Evolutionary conservation across 1,284 basidiomycete genomes (phyloP), one percentile per base, ranked within the genome.

Genomic region (Phenoliferia sp.): DNA sequence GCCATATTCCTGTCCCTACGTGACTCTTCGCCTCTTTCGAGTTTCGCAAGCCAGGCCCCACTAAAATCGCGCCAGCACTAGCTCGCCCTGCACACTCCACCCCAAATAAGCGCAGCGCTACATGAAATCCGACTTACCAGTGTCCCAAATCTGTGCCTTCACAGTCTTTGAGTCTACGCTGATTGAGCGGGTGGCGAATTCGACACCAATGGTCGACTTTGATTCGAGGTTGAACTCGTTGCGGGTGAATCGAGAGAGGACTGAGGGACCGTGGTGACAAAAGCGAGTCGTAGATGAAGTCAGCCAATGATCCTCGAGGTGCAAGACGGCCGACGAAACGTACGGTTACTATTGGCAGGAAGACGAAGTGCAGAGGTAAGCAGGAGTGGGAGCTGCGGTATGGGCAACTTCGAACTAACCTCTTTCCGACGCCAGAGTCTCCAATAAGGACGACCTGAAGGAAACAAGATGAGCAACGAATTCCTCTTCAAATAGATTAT

Each of bases 81-180:
- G n/a, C n/a, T n/a, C n/a, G n/a, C n/a, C n/a, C n/a, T n/a, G n/a
- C n/a, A n/a, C n/a, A n/a, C n/a, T n/a, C n/a, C n/a, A n/a, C n/a
- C n/a, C n/a, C n/a, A n/a, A n/a, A n/a, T n/a, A n/a, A n/a, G n/a
- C n/a, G n/a, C n/a, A n/a, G n/a, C n/a, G 55, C 9, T 5, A 32
- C 29, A n/a, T 10, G 50, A 54, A 17, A 12, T 10, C 3, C 36
- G 50, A 69, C 33, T 71, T 10, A 80, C 81, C 84, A 72, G 69
- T 98, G 82, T 99, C 96, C 95, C 95, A 99, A 76, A 99, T 98
- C 82, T 99, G 95, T 34, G 95, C 95, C 83, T 99, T 99, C 76
- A 99, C 86, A 6, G 90, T 96, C 87, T 99, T 99, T 56, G 88
- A 87, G 80, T 98, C 95, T 22, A 98, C 92, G 73, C 86, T 90